A percentile compares a stretch with the other conserved stretches of the same genome.
Conservation (phyloP, 345 rosid genomes). For the Arabidopsis suecica region DNA sequence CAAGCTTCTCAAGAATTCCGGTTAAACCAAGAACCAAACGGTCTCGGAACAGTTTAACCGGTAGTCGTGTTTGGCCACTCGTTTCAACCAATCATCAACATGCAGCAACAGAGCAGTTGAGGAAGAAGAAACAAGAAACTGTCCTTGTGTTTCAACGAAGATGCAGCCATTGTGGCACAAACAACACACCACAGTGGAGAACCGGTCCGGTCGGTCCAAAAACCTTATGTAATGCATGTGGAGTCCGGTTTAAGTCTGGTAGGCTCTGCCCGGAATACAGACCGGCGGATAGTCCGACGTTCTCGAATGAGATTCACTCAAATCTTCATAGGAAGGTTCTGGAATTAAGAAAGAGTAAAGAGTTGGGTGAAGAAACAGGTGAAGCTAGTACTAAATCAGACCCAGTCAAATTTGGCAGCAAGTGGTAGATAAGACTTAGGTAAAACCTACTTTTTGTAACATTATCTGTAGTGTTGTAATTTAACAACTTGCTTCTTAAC, state of each 20-base stretch:
- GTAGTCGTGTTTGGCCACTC: constrained; percentile 64
- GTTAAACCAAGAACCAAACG: constrained; percentile 68
- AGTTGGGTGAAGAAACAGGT: constrained; percentile 44
- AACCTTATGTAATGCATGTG: constrained; percentile 98
- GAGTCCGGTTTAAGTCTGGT: constrained; percentile 93
- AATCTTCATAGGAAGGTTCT: constrained; percentile 93
- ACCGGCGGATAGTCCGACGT: constrained; percentile 97
- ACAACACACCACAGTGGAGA: constrained; percentile 97
- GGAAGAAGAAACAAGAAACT: constrained; percentile 40
- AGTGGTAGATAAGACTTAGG: constrained; percentile 43
- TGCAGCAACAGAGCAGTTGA: constrained; percentile 38
- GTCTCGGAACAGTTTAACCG: constrained; percentile 58
- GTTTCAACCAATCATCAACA: constrained; percentile 43
- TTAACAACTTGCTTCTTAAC: constrained; percentile 40
- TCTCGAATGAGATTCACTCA: constrained; percentile 78
- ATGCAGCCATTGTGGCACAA: constrained; percentile 92
- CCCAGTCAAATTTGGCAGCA: constrained; percentile 47
- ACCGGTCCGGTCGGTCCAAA: constrained; percentile 99
- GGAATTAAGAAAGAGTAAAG: constrained; percentile 73
- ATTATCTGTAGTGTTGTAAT: constrained; percentile 42
- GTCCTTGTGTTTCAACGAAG: constrained; percentile 62
- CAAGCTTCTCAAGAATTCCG: constrained; percentile 47
- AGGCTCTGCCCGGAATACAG: constrained; percentile 94
- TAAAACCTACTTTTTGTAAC: constrained; percentile 44
- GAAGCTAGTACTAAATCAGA: constrained; percentile 38